A percentile compares a stretch with the other conserved stretches of the same genome.
phyloP scores from a whole-genome alignment of 2,329 filamentous ascomycete species.

The Hypoxylon sp. region DNA sequence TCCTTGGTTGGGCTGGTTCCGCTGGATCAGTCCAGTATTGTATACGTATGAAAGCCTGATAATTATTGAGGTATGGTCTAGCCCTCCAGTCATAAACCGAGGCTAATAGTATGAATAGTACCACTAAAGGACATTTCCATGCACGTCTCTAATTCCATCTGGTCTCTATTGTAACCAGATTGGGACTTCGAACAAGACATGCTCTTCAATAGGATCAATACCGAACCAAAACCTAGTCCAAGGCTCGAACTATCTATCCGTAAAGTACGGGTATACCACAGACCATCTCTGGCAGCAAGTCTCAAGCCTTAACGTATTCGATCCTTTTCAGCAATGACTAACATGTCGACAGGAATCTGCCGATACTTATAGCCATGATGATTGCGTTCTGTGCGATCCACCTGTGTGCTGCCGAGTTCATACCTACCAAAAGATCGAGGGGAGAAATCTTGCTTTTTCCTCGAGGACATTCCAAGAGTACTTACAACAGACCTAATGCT shows the following conservation, averaged over 20 bases:
- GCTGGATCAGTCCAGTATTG: constrained; percentile 79
- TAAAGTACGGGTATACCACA: constrained; percentile 66
- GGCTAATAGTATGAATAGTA: too few relatives aligned
- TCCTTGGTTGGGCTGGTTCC: constrained; percentile 84
- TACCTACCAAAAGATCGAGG: constrained; percentile 75
- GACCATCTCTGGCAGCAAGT: constrained; percentile 69
- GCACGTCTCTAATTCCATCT: too few relatives aligned
- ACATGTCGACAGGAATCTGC: constrained; percentile 62
- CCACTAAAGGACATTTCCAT: too few relatives aligned
- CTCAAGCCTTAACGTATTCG: too few relatives aligned
- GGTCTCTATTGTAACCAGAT: too few relatives aligned
- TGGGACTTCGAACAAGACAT: too few relatives aligned
- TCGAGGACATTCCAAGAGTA: too few relatives aligned
- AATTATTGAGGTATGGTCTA: constrained; percentile 71
- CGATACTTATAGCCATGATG: constrained; percentile 73
- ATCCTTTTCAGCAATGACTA: not conserved
- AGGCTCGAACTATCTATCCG: constrained; percentile 67
- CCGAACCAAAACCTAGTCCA: too few relatives aligned
- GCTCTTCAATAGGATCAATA: constrained; percentile 56
- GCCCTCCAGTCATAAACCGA: too few relatives aligned
- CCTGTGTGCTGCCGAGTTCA: constrained; percentile 72
- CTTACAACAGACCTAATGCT: too few relatives aligned
- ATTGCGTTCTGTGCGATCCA: constrained; percentile 64
- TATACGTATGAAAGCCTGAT: constrained; percentile 84
- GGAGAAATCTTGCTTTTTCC: constrained; percentile 79